These are phyloP conservation scores for Echinochloa phyllopogon DNA, from an alignment of 176 grass and related monocot species.

Conservation along the genomic window DNA sequence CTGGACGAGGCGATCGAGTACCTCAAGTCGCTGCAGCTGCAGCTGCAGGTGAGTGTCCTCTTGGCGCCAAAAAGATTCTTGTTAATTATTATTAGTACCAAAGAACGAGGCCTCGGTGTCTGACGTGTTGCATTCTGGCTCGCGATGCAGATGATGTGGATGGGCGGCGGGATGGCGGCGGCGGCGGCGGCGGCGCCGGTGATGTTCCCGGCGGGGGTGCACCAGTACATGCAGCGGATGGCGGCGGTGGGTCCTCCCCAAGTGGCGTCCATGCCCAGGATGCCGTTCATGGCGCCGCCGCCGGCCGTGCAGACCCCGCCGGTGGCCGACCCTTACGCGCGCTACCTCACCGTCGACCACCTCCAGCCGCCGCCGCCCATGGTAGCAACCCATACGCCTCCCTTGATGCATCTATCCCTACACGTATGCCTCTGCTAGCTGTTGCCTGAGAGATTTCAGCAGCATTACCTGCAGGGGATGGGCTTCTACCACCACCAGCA, in stretches of 20 bases:
- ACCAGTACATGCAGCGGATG: conserved; percentile 71
- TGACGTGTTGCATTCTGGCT: background rate
- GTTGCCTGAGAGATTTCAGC: conserved; percentile 34
- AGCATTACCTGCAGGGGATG: conserved; percentile 56
- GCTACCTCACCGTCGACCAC: conserved; percentile 50
- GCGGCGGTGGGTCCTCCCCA: conserved; percentile 54
- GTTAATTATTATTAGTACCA: no score
- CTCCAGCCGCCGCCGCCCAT: conserved; percentile 39
- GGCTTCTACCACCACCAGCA: conserved; percentile 54
- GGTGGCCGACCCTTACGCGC: conserved; percentile 37
- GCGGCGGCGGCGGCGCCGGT: conserved; percentile 46
- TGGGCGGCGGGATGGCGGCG: conserved; percentile 56
- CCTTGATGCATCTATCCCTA: background rate
- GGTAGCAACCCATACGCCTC: background rate
- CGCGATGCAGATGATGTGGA: conserved; percentile 76
- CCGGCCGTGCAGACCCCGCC: conserved; percentile 25
- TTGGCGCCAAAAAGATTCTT: background rate
- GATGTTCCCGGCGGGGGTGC: conserved; percentile 64
- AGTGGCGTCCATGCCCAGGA: conserved; percentile 39
- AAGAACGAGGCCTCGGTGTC: background rate
- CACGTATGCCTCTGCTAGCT: background rate
- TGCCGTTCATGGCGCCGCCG: conserved; percentile 47
- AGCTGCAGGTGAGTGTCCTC: conserved; percentile 60
- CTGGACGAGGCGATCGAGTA: conserved; percentile 92
- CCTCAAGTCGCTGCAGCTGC: conserved; percentile 85